These are phyloP conservation scores for Tuber aestivum DNA, from an alignment of 495 filamentous ascomycete genomes.

Conservation along the genomic window DNA sequence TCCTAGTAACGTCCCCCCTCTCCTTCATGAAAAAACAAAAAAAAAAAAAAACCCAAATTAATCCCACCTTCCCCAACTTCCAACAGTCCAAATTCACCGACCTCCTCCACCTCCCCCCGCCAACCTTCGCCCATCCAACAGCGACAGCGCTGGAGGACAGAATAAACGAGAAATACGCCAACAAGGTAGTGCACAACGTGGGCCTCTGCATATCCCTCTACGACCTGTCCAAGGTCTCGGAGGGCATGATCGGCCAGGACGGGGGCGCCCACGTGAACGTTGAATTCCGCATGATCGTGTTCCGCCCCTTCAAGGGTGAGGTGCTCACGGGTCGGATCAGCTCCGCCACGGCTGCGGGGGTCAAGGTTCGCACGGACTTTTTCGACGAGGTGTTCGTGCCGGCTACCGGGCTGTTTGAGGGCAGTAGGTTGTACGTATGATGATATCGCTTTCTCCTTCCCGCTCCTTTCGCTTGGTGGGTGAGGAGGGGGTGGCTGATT, in stretches of 20 bases:
- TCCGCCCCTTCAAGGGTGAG: constrained; percentile 89
- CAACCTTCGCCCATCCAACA: constrained; percentile 76
- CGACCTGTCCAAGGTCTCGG: constrained; percentile 76
- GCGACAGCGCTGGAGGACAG: constrained; percentile 78
- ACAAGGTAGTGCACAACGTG: constrained; percentile 70
- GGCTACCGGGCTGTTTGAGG: constrained; percentile 60
- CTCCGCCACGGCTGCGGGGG: constrained; percentile 62
- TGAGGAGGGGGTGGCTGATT: constrained; percentile 27
- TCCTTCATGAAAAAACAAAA: constrained; percentile 1
- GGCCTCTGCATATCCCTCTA: constrained; percentile 89
- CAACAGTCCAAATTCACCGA: constrained; percentile 67
- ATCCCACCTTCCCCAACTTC: background rate
- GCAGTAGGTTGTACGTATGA: constrained; percentile 61
- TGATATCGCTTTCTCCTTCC: constrained; percentile 6
- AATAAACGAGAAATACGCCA: constrained; percentile 92
- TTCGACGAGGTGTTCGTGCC: constrained; percentile 86
- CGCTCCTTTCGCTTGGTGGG: background rate
- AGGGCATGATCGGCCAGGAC: constrained; percentile 87
- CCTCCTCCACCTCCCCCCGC: constrained; percentile 80
- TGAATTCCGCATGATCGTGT: constrained; percentile 86
- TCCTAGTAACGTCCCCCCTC: constrained; percentile 46
- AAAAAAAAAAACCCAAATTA: background rate
- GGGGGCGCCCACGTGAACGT: constrained; percentile 91
- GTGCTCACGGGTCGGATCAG: constrained; percentile 75
- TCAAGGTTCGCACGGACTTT: constrained; percentile 82